Evolutionary conservation across 2,329 filamentous ascomycete genomes (phyloP), one percentile per base, ranked within the genome.

Genomic region (Rachicladosporium sp.): DNA sequence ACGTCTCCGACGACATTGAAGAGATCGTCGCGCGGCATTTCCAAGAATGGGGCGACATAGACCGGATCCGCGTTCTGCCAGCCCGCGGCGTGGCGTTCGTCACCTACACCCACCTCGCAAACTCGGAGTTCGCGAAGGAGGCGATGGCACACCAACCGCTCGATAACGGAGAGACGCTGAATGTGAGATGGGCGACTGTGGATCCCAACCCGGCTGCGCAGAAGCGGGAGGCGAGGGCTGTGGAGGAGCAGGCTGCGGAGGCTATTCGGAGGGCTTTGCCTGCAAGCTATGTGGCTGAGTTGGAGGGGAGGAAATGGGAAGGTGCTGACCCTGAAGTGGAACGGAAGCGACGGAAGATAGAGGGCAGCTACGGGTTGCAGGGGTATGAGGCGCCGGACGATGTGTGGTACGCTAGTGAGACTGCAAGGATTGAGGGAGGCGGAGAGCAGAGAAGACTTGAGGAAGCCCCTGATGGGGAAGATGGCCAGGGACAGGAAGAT

Each of bases 181-280:
- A 98, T 60, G 88, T 98, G 35, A 74, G 93, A 46, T 98, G 91
- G 91, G 91, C 91, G 32, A 98, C 91, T 0, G 82, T 86, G 5
- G 91, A 98, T 57, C 91, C 91, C 1, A 98, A 98, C 51, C 91
- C 91, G 0, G 80, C 91, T 68, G 87, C 89, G 2, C 86, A 94
- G 60, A 93, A 93, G 47, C 74, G 93, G 44, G 91, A 98, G 63
- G 89, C 82, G 2, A 73, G 82, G 31, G 73, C 81, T 31, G 81
- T 98, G 44, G 91, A 98, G 58, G 91, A 98, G 57, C 91, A 98
- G 60, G 91, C 91, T 2, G 91, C 91, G 0, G 91, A 95, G 54
- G 93, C 91, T 1, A 86, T 98, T 42, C 71, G 91, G 12, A 73
- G 83, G 48, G 89, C 91, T 0, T 67, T 98, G 4, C 91, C 91